Percentiles rank a stretch among this genome's conserved stretches.
phyloP scores from a whole-genome alignment of 2,329 filamentous ascomycete genomes.

The Cladosporium sp. region DNA sequence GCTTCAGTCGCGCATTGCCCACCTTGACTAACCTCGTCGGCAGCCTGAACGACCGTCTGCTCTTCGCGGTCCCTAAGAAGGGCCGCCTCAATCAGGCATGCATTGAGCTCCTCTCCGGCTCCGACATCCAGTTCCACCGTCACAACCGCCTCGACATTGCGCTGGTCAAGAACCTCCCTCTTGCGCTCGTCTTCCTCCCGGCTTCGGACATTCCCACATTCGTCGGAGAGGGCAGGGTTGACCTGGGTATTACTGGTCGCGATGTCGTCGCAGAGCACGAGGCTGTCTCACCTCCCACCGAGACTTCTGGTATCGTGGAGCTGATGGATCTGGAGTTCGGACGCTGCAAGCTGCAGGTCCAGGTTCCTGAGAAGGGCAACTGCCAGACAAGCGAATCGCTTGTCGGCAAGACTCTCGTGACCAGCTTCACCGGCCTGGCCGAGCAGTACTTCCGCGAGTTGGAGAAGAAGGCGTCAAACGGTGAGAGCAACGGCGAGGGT shows the following conservation, averaged over 20 bases:
- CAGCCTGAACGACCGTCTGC: constrained; percentile 84
- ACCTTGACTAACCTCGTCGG: constrained; percentile 35
- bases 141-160: constrained; percentile 96
- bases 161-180: constrained; percentile 91
- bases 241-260: constrained; percentile 88
- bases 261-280: constrained; percentile 88
- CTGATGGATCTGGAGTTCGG: constrained; percentile 90
- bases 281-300: constrained; percentile 42
- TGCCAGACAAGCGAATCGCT: constrained; percentile 69
- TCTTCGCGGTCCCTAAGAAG: constrained; percentile 99
- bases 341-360: constrained; percentile 89
- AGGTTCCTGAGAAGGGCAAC: constrained; percentile 81
- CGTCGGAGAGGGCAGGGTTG: constrained; percentile 88
- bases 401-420: constrained; percentile 88
- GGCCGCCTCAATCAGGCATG: constrained; percentile 84
- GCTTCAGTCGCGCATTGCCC: constrained; percentile 27
- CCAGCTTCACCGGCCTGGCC: constrained; percentile 85
- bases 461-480: constrained; percentile 51
- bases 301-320: constrained; percentile 67
- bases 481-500: constrained; percentile 32
- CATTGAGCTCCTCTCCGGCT: constrained; percentile 85
- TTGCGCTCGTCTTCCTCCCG: constrained; percentile 94
- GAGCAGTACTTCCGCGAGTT: constrained; percentile 78
- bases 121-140: constrained; percentile 93
- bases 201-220: constrained; percentile 97